A percentile compares a stretch with the other conserved stretches of the same genome.
These are phyloP conservation scores for Sisymbrium irio DNA, from an alignment of 345 rosid genomes.

Conservation along the genomic window DNA sequence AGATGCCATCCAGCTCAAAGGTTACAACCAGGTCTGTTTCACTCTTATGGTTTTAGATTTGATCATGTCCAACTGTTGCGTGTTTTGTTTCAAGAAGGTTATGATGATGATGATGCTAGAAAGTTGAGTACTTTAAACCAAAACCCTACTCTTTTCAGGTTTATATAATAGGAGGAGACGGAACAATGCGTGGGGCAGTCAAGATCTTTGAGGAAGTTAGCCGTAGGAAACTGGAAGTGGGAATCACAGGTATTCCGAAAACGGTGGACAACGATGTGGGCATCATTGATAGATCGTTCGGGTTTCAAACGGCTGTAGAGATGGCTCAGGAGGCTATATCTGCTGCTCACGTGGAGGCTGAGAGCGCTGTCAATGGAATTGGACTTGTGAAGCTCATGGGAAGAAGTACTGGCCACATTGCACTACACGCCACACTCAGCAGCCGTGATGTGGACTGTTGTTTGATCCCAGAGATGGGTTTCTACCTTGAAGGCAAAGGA, in stretches of 20 bases:
- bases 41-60: background rate
- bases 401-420: constrained; percentile 89
- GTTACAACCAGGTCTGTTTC: constrained; percentile 62
- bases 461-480: constrained; percentile 69
- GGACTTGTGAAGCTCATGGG: constrained; percentile 94
- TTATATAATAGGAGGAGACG: constrained; percentile 86
- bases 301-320: constrained; percentile 92
- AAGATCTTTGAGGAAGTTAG: constrained; percentile 55
- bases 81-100: background rate
- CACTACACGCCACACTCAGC: constrained; percentile 80
- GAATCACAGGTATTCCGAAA: constrained; percentile 71
- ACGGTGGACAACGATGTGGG: constrained; percentile 90
- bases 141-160: constrained; percentile 36
- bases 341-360: constrained; percentile 89
- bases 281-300: constrained; percentile 81
- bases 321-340: constrained; percentile 83
- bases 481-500: constrained; percentile 71
- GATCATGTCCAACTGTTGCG: background rate
- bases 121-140: background rate
- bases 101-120: background rate
- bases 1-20: constrained; percentile 53
- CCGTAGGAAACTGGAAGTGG: constrained; percentile 48
- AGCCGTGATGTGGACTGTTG: constrained; percentile 95
- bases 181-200: constrained; percentile 84
- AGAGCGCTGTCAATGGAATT: constrained; percentile 88